A percentile compares a stretch with the other conserved stretches of the same genome.
Conservation (phyloP, 257 asterid species). For the Echium plantagineum region DNA sequence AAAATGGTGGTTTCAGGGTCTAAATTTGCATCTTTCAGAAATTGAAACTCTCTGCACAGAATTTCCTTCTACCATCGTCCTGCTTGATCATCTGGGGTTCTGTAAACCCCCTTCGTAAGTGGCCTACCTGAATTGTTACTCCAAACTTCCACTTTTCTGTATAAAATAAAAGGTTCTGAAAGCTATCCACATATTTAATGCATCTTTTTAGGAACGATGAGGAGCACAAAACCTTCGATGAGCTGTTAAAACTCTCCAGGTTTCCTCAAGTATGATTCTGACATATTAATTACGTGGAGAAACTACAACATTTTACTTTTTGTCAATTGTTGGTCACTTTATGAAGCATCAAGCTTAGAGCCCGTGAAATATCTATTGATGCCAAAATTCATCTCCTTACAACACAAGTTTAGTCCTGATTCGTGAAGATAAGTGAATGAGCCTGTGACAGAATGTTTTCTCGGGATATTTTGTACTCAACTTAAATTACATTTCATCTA, state of each 20-base stretch:
- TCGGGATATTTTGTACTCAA: too few species aligned
- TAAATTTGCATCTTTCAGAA: slow-evolving; percentile 56
- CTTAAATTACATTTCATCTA: too few species aligned
- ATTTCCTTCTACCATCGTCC: slow-evolving; percentile 64
- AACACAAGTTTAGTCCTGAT: too few species aligned
- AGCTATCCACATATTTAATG: slow-evolving; percentile 7
- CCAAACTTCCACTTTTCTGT: not conserved
- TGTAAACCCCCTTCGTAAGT: slow-evolving; percentile 84
- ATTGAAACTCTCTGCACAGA: slow-evolving; percentile 64
- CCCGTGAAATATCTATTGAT: too few species aligned
- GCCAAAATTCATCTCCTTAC: too few species aligned
- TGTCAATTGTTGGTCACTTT: too few species aligned
- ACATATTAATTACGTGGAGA: not conserved
- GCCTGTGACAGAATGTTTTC: too few species aligned
- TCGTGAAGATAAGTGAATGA: too few species aligned
- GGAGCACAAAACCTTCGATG: slow-evolving; percentile 35
- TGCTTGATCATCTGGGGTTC: slow-evolving; percentile 71
- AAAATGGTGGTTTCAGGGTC: slow-evolving; percentile 41
- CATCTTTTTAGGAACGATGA: slow-evolving; percentile 36
- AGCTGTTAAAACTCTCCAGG: slow-evolving; percentile 53
- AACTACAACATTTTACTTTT: not conserved
- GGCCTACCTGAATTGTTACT: slow-evolving; percentile 1
- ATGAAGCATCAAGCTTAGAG: too few species aligned
- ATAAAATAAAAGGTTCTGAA: not conserved
- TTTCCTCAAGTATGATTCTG: slow-evolving; percentile 47